A percentile compares a stretch with the other conserved stretches of the same genome.
These are phyloP conservation scores for Asterophora lycoperdoides DNA, from an alignment of 768 basidiomycete species.

Conservation along the genomic window DNA sequence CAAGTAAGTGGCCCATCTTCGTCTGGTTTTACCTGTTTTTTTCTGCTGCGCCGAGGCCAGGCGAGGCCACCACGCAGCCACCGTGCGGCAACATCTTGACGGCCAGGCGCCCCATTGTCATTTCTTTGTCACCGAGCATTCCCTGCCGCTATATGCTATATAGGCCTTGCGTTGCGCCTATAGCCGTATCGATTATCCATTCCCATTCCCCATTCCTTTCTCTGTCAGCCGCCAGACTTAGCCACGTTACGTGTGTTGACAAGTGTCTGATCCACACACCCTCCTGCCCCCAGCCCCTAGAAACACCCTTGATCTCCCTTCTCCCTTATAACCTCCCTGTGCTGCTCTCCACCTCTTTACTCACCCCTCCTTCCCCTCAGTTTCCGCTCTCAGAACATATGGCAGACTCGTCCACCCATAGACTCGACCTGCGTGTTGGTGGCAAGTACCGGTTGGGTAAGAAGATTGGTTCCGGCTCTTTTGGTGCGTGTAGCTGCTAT, in stretches of 20 bases:
- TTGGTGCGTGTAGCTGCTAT: slow-evolving; percentile 56
- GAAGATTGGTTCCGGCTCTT: slow-evolving; percentile 99
- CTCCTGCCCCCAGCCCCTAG: slow-evolving; percentile 31
- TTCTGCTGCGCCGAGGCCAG: slow-evolving; percentile 9
- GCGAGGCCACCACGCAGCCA: slow-evolving; percentile 12
- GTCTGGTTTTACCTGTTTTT: slow-evolving; percentile 10
- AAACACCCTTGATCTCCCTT: slow-evolving; percentile 27
- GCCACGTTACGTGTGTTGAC: slow-evolving; percentile 36
- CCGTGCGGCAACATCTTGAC: slow-evolving; percentile 12
- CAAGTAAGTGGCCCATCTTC: slow-evolving; percentile 21
- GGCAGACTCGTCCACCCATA: slow-evolving; percentile 68
- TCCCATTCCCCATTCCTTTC: not conserved
- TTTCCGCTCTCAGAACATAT: slow-evolving; percentile 36
- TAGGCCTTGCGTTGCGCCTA: not conserved
- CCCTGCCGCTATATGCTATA: not conserved
- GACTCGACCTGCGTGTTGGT: slow-evolving; percentile 84
- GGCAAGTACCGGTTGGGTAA: slow-evolving; percentile 98
- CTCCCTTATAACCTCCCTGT: slow-evolving; percentile 16
- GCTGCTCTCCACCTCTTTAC: slow-evolving; percentile 13
- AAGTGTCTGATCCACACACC: slow-evolving; percentile 39
- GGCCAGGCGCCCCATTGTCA: slow-evolving; percentile 15
- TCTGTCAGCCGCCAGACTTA: slow-evolving; percentile 29
- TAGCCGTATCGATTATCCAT: slow-evolving; percentile 3
- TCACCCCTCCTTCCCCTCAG: slow-evolving; percentile 20
- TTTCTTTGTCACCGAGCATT: slow-evolving; percentile 3